Evolutionary conservation across 768 basidiomycete species (phyloP).

Genomic region (Trametes elegans): DNA sequence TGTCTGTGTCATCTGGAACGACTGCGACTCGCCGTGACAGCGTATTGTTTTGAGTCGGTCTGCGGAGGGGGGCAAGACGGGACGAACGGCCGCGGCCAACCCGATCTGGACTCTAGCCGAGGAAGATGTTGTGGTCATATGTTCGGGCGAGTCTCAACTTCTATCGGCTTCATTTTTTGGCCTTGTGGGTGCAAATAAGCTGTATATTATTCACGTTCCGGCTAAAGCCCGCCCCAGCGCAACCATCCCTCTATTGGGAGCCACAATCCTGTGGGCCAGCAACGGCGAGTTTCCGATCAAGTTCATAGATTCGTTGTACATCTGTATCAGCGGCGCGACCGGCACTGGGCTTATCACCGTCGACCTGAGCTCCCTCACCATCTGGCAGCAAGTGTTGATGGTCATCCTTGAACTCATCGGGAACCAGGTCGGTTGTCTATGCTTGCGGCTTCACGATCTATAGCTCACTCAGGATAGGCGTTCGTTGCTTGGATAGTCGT

Average conservation of each 20-base stretch:
- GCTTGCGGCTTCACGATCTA: neutral
- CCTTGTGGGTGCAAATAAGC: slow-evolving; percentile 20
- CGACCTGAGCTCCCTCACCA: slow-evolving; percentile 30
- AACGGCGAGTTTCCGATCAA: slow-evolving; percentile 36
- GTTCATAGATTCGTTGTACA: slow-evolving; percentile 40
- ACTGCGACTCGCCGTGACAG: too few relatives aligned
- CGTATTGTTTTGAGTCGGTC: too few relatives aligned
- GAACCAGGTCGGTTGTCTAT: slow-evolving; percentile 20
- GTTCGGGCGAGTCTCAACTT: slow-evolving; percentile 29
- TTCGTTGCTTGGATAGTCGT: slow-evolving; percentile 42
- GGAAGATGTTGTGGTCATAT: neutral
- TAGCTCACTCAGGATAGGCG: slow-evolving; percentile 18
- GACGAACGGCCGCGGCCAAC: too few relatives aligned
- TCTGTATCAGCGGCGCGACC: slow-evolving; percentile 37
- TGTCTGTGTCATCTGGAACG: too few relatives aligned
- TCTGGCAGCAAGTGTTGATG: slow-evolving; percentile 30
- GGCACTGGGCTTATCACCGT: slow-evolving; percentile 33
- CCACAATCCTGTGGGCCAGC: slow-evolving; percentile 44
- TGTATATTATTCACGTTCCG: neutral
- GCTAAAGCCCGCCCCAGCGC: slow-evolving; percentile 24
- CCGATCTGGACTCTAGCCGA: neutral
- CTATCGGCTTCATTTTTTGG: slow-evolving; percentile 32
- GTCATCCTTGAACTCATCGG: slow-evolving; percentile 27
- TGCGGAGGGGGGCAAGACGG: too few relatives aligned
- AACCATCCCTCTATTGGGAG: slow-evolving; percentile 38